Evolutionary conservation across 2,329 filamentous ascomycete species (phyloP).

Genomic region (Neophaeococcomyces mojaviensis): DNA sequence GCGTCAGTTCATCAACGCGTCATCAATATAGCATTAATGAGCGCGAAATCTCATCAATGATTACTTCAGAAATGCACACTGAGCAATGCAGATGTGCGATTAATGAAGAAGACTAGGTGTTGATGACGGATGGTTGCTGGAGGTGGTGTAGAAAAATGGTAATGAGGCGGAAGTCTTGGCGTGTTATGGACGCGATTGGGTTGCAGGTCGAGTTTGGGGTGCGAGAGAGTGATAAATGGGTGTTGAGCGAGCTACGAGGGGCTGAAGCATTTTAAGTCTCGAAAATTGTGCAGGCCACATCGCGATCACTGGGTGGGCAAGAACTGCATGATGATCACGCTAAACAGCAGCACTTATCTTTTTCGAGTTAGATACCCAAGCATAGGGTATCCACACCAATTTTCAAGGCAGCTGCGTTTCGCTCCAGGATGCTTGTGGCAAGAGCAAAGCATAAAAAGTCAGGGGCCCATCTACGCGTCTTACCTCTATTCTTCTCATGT

Average conservation of each 20-base stretch:
- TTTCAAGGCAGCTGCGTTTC: no score
- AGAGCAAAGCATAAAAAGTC: no score
- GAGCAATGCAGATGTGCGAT: neutral
- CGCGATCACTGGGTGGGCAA: slow-evolving; percentile 2
- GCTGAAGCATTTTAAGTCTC: slow-evolving; percentile 6
- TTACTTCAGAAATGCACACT: no score
- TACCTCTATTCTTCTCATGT: no score
- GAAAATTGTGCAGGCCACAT: neutral
- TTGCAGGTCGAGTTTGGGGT: neutral
- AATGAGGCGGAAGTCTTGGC: slow-evolving; percentile 3
- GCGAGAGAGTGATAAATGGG: slow-evolving; percentile 3
- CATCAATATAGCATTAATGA: neutral
- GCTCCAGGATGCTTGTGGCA: no score
- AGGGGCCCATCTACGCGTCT: no score
- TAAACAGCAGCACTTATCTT: no score
- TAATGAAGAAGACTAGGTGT: neutral
- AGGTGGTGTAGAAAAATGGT: slow-evolving; percentile 3
- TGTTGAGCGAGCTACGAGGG: slow-evolving; percentile 5
- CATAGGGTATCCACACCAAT: no score
- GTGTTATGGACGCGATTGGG: slow-evolving; percentile 7
- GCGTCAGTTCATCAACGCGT: slow-evolving; percentile 7
- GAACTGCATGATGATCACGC: neutral
- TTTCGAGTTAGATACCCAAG: no score
- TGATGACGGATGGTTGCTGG: slow-evolving; percentile 3
- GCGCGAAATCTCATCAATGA: neutral